Evolutionary conservation across 2,329 filamentous ascomycete genomes (phyloP), one percentile per base, ranked within the genome.

Genomic region (Chaetomiaceae sp.): DNA sequence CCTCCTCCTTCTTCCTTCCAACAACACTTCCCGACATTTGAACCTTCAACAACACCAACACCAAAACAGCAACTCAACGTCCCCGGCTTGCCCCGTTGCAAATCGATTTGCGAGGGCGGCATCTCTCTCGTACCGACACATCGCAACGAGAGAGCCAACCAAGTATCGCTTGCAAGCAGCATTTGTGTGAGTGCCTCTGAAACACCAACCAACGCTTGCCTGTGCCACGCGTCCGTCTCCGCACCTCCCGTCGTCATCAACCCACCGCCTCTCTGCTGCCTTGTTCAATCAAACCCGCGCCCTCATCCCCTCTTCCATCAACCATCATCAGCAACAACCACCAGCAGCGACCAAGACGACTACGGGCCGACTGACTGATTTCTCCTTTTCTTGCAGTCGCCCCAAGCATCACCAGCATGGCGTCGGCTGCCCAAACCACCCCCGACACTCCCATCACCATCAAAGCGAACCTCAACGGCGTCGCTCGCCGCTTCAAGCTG

Each of bases 401-500:
- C n/a, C n/a, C 33, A 3, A 38, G 20, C 48, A 44, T 50, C 55
- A 25, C 41, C 34, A 54, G n/a, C 33, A 70, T 70, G 69, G 69
- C 70, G 53, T 67, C 70, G 51, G 57, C 66, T 56, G 60, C 56
- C 14, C 40, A 64, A 40, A 58, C 65, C 39, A 60, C 65, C 46
- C 79, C 82, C 50, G 86, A 90, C 56, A 89, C 87, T 46, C 74
- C 81, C 58, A 87, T 97, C 70, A 89, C 86, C 59, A 75, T 96
- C 73, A 97, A 97, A 76, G 79, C 95, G 65, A 80, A 82, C 63
- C 82, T 86, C 64, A 82, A 90, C 65, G 88, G 88, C 53, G 74
- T 72, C 63, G 86, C 84, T 63, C 84, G 87, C 64, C 87, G 90
- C 62, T 87, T 95, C 74, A 96, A 95, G 79, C 79, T 97, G 58